Percentiles rank a stretch among this genome's conserved stretches.
Conservation (phyloP, 148 eudicot genomes). For the Pouteria glomerata region DNA sequence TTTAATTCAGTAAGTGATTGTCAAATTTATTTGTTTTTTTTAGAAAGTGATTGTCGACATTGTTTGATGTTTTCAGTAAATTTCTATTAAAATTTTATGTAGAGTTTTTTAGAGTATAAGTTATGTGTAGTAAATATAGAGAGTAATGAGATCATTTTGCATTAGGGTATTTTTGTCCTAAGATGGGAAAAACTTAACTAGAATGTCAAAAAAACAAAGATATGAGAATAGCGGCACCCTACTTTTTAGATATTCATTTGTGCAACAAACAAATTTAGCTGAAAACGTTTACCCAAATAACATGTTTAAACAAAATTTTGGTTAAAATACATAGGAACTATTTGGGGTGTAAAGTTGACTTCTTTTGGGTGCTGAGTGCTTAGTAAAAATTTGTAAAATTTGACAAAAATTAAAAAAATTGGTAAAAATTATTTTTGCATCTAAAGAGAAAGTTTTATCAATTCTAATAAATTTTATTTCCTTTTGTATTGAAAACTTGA, state of each 20-base stretch:
- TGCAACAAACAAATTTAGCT: background rate
- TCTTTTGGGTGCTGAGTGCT: background rate
- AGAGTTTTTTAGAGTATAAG: no score
- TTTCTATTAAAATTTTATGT: no score
- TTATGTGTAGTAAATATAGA: no score
- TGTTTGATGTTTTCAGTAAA: no score
- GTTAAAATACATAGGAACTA: background rate
- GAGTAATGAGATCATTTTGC: no score
- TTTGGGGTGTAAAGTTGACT: no score
- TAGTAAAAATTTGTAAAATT: no score
- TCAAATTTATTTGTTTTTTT: no score
- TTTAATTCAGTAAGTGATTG: no score
- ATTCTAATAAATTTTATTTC: background rate
- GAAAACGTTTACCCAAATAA: background rate
- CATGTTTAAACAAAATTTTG: background rate
- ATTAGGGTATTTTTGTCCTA: no score
- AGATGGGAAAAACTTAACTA: background rate
- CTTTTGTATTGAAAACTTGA: background rate
- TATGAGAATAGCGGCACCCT: background rate
- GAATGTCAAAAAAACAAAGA: no score
- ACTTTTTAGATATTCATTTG: background rate
- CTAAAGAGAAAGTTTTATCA: background rate
- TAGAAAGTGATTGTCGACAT: background rate
- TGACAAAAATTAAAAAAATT: no score
- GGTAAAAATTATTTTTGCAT: background rate